phyloP scores from a whole-genome alignment of 805 yeast species.

The Candida dajiaensis region DNA sequence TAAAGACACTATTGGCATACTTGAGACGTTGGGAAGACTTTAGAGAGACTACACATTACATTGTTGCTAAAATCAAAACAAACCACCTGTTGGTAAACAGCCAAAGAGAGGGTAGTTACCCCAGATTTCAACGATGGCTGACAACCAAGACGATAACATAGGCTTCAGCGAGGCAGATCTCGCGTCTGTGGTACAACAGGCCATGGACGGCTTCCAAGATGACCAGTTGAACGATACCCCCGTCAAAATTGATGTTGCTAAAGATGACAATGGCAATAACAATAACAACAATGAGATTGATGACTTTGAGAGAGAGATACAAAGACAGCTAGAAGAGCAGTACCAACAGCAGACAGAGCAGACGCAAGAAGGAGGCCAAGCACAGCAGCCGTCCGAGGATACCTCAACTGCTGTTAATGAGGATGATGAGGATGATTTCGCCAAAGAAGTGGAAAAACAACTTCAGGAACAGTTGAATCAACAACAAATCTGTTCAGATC shows the following conservation, averaged over 20 bases:
- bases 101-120: neutral
- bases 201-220: slow-evolving; percentile 25
- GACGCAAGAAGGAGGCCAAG: neutral
- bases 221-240: slow-evolving; percentile 4
- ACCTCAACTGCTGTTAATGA: slow-evolving; percentile 1
- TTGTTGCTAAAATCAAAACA: neutral
- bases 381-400: slow-evolving; percentile 1
- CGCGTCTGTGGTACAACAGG: slow-evolving; percentile 35
- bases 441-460: slow-evolving; percentile 23
- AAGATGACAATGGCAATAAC: neutral
- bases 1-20: neutral
- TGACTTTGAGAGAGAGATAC: slow-evolving; percentile 21
- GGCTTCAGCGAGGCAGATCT: slow-evolving; percentile 26
- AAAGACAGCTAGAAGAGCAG: slow-evolving; percentile 20
- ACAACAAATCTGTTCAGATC: neutral
- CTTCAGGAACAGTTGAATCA: slow-evolving; percentile 16
- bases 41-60: neutral
- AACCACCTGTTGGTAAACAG: neutral
- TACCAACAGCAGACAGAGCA: slow-evolving; percentile 4
- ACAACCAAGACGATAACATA: slow-evolving; percentile 1
- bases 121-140: slow-evolving; percentile 2
- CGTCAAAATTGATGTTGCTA: neutral
- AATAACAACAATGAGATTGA: slow-evolving; percentile 6
- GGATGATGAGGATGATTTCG: slow-evolving; percentile 24
- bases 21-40: neutral